Base-by-base conservation (phyloP, 495 filamentous ascomycete genomes). In the Tuber indicum region DNA sequence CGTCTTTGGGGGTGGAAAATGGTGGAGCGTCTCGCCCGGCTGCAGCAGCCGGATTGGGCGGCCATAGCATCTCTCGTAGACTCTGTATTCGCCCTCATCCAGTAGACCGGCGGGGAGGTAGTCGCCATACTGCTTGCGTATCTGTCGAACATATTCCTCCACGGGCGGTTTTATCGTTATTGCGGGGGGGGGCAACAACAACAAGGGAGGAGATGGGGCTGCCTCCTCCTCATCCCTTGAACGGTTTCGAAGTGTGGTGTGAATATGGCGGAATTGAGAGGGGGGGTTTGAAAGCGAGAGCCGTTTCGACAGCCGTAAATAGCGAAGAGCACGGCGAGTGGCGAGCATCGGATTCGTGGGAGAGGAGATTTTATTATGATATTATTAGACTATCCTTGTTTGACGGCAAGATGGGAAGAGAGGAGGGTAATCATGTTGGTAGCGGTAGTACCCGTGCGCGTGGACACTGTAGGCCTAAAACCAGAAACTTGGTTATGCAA, bases 51-150 rank as follows among this genome's bases (percentile, higher is more conserved):
- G 86, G 78, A 87, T 83, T 41, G 88, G 93, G 78, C 86, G 87
- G 1, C 95, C 96, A 85, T 94, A 98, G 16, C 97, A 85, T 75
- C 93, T 88, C 75, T 91, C 90, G 82, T 97, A 98, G 2, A 97
- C 81, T 62, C 85, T 85, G 70, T 92, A 90, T 82, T 97, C 94
- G 44, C 90, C 87, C 7, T 87, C 86, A 23, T 88, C 88, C 70
- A 99, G 83, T 75, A 91, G 88, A 23, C 88, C 91, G n/a, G 90
- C 87, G 0, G 96, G 96, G 16, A 98, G 84, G 2, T 87, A 89
- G 78, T 96, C 89, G 66, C 94, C 92, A 84, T 93, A 97, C 17
- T 88, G 86, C 78, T 92, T 89, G 79, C 91, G 88, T 36, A 94
- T 91, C 71, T 88, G 84, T 41, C 90, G 89, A 72, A 93, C 93